Evolutionary conservation across 805 yeast species (phyloP).

Genomic region (Blastobotrys americana): DNA sequence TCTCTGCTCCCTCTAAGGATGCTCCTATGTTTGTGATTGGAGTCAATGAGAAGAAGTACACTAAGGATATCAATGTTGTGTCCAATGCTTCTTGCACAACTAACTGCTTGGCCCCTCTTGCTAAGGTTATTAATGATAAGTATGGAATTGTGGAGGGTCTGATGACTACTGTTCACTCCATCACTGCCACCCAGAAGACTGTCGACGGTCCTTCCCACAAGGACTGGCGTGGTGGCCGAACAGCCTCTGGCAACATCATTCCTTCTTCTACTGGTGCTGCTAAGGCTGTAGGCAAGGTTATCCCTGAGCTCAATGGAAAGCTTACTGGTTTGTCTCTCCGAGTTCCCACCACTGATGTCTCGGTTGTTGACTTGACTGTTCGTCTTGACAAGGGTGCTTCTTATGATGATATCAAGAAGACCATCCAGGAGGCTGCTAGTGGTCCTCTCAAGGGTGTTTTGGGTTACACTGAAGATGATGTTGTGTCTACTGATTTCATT

Average conservation of each 20-base stretch:
- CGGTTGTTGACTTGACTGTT: conserved; percentile 88
- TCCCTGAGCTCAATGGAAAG: conserved; percentile 85
- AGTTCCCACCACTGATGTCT: conserved; percentile 90
- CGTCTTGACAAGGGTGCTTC: conserved; percentile 69
- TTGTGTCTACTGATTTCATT: conserved; percentile 84
- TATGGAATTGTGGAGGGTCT: conserved; percentile 87
- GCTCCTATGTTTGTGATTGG: conserved; percentile 95
- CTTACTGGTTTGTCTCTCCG: conserved; percentile 91
- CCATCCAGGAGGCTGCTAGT: conserved; percentile 69
- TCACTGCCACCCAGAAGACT: conserved; percentile 93
- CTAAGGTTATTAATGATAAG: conserved; percentile 78
- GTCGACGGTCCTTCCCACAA: conserved; percentile 96
- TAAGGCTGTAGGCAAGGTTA: conserved; percentile 93
- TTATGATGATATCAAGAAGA: conserved; percentile 75
- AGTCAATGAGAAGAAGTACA: conserved; percentile 77
- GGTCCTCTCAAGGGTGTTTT: conserved; percentile 72
- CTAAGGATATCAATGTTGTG: conserved; percentile 64
- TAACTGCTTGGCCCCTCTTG: conserved; percentile 91
- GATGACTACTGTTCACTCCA: conserved; percentile 95
- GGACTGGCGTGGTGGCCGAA: conserved; percentile 99
- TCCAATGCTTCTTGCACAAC: conserved; percentile 96
- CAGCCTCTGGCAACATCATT: conserved; percentile 91
- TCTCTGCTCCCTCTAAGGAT: conserved; percentile 89
- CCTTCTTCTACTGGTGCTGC: conserved; percentile 98
- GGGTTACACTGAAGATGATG: conserved; percentile 89